Conservation (phyloP, 768 basidiomycete genomes). For the Mycena pura region DNA sequence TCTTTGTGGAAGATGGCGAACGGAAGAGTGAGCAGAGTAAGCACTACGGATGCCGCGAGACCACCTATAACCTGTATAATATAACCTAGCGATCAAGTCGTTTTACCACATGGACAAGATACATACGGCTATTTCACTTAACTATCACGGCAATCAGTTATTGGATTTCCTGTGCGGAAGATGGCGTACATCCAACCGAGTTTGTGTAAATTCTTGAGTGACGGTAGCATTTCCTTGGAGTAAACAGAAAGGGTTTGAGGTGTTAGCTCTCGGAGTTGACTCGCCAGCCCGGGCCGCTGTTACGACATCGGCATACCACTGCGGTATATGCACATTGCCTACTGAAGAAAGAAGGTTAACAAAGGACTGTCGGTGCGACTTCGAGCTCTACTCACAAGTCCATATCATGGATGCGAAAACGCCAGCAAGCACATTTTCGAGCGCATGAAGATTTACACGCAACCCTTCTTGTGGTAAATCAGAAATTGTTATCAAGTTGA, state of each 20-base stretch:
- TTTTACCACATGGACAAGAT: neutral
- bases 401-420: slow-evolving; percentile 13
- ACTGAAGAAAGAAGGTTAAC: neutral
- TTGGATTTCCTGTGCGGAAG: neutral
- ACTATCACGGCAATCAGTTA: neutral
- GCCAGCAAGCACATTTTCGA: slow-evolving; percentile 13
- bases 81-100: neutral
- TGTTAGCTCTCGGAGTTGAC: neutral
- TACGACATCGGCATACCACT: neutral
- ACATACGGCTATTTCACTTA: neutral
- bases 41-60: neutral
- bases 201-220: neutral
- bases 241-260: neutral
- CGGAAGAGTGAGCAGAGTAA: neutral
- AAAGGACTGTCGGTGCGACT: neutral
- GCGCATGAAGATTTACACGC: slow-evolving; percentile 3
- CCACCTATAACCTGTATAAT: neutral
- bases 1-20: neutral
- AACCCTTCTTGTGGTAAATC: neutral
- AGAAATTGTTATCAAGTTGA: neutral
- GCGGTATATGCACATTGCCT: neutral
- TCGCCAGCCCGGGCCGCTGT: neutral
- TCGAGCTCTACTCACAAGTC: slow-evolving; percentile 1
- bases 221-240: neutral
- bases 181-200: neutral